These are phyloP conservation scores for Somion occarium DNA, from an alignment of 1,284 basidiomycete genomes.

Conservation along the genomic window DNA sequence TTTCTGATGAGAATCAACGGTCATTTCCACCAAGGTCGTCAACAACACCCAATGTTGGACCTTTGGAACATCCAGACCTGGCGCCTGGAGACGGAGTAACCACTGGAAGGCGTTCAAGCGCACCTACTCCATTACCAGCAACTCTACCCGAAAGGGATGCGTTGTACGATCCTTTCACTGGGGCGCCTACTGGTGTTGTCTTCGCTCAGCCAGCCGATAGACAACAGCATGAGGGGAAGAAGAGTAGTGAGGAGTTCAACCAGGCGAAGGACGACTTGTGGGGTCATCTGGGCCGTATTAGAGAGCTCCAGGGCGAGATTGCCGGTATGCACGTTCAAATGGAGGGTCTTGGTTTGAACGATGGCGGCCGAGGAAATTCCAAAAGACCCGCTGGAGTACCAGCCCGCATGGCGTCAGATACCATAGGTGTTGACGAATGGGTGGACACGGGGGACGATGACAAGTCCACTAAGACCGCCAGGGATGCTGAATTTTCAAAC, in stretches of 20 bases:
- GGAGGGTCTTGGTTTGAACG: conserved; percentile 51
- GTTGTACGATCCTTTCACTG: conserved; percentile 49
- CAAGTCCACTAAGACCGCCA: conserved; percentile 29
- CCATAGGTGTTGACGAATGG: conserved; percentile 26
- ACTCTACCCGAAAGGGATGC: conserved; percentile 24
- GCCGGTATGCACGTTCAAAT: conserved; percentile 67
- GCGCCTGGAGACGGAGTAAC: background rate
- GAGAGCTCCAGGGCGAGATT: conserved; percentile 66
- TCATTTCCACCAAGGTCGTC: conserved; percentile 2
- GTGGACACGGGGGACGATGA: conserved; percentile 32
- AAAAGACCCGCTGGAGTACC: conserved; percentile 19
- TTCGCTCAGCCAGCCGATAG: conserved; percentile 14
- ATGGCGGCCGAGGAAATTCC: conserved; percentile 18
- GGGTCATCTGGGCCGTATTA: conserved; percentile 57
- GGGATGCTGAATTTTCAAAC: conserved; percentile 62
- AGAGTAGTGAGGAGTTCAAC: conserved; percentile 20
- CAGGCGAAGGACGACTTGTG: conserved; percentile 51
- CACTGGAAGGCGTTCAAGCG: conserved; percentile 3
- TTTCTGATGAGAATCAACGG: conserved; percentile 13
- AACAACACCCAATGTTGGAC: background rate
- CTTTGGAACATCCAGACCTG: background rate
- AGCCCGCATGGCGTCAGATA: conserved; percentile 23
- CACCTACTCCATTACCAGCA: conserved; percentile 17
- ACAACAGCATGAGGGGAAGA: conserved; percentile 11
- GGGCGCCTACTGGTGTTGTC: conserved; percentile 34